Base-by-base conservation (phyloP, 805 yeast genomes). In the Nakazawaea siamensis region DNA sequence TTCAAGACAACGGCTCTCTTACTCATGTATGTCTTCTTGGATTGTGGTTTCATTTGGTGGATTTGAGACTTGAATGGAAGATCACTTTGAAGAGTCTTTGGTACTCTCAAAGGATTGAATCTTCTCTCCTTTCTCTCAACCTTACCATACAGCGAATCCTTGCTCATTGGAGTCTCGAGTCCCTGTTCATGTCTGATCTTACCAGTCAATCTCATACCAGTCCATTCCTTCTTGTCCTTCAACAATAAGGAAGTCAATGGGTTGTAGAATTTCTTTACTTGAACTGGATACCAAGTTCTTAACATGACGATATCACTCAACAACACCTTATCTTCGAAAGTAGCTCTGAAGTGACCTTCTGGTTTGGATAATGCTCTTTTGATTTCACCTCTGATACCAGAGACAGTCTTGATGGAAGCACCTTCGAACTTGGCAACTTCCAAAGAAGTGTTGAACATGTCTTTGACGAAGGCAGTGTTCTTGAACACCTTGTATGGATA, bases 371-470 rank as follows among this genome's bases (percentile, higher is more conserved):
- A 66, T 0, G 97, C 98, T 43, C 97, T 70, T 57, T 92, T 92
- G 49, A 92, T 90, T 57, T 92, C 97, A 58, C 99, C 99, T 47
- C 98, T 69, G 39, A 92, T 86, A 41, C 99, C 98, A 6, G 95
- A 84, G 4, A 92, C 98, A 0, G 98, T 94, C 57, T 87, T 82
- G 52, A 92, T 87, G 30, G 87, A 80, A 0, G 98, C 98, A 39
- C 99, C 99, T 63, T 92, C 98, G 52, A 92, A 92, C 55, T 87
- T 84, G 26, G 97, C 97, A 38, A 90, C 95, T 61, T 92, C 99
- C 59, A 92, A 67, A 0, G 94, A 73, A 40, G 92, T 79, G 18
- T 81, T 68, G 57, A 92, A 92, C 99, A 92, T 92, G 51, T 90
- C 97, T 60, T 86, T 90, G 52, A 92, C 80, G 55, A 94, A 92